A percentile compares a stretch with the other conserved stretches of the same genome.
Conservation (phyloP, 345 rosid species). For the Punica granatum region DNA sequence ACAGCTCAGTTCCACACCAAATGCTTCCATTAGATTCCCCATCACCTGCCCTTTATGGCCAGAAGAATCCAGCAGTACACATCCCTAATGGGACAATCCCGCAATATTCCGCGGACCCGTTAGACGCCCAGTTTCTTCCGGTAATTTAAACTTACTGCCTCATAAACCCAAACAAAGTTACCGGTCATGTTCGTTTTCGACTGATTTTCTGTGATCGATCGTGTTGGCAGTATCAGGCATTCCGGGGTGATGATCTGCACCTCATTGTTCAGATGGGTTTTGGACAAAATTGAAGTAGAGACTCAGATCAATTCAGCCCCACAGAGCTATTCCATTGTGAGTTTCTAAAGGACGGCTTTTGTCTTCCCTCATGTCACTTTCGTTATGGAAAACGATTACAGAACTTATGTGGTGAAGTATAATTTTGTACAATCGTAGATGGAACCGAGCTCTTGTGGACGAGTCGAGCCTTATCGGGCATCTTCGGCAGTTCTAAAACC, state of each 20-base stretch:
- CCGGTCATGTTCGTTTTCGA: not conserved
- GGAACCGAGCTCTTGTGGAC: not conserved
- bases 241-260: slow-evolving; percentile 64
- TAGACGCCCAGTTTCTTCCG: slow-evolving; percentile 34
- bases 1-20: slow-evolving; percentile 34
- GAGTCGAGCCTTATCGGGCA: not conserved
- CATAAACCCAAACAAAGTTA: not conserved
- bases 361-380: not conserved
- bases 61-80: slow-evolving; percentile 27
- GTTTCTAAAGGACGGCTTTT: not conserved
- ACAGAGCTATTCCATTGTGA: slow-evolving; percentile 29
- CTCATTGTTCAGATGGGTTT: slow-evolving; percentile 75
- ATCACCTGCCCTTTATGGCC: slow-evolving; percentile 38
- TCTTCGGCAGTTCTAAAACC: not conserved
- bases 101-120: slow-evolving; percentile 33
- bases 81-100: slow-evolving; percentile 25
- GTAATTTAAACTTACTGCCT: slow-evolving; percentile 6
- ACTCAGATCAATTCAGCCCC: slow-evolving; percentile 15
- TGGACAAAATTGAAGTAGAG: slow-evolving; percentile 27
- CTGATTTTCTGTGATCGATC: not conserved
- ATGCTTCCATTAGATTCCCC: slow-evolving; percentile 55
- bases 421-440: not conserved
- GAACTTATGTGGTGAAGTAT: not conserved
- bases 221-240: slow-evolving; percentile 33
- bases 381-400: not conserved